These are phyloP conservation scores for Calycina herbarum DNA, from an alignment of 2,329 filamentous ascomycete species.

Conservation along the genomic window DNA sequence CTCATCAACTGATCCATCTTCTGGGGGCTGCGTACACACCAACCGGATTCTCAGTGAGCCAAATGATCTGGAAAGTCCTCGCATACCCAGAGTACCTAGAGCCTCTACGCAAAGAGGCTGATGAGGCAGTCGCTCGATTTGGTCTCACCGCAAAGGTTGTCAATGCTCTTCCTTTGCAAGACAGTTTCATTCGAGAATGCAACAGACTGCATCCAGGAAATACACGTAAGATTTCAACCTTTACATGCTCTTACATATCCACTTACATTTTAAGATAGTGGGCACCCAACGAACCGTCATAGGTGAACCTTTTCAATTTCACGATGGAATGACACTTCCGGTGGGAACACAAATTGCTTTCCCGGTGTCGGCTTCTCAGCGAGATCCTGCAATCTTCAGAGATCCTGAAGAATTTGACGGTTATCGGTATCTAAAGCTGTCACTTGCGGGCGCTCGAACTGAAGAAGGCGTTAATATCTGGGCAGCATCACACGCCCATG, in stretches of 20 bases:
- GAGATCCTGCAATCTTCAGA: neutral
- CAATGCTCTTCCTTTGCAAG: neutral
- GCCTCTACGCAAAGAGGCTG: conserved; percentile 3
- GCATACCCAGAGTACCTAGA: neutral
- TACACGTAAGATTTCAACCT: neutral
- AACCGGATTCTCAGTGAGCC: neutral
- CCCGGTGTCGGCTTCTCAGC: neutral
- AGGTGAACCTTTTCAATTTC: neutral
- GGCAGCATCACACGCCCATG: neutral
- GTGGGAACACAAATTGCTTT: neutral
- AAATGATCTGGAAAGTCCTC: neutral
- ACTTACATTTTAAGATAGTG: neutral
- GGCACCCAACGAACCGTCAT: neutral
- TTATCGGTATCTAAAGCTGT: neutral
- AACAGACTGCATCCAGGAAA: neutral
- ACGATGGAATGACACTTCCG: neutral
- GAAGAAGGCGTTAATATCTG: neutral
- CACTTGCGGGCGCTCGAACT: neutral
- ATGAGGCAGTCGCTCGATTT: neutral
- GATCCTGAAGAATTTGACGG: neutral
- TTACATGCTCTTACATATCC: neutral
- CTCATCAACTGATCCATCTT: neutral
- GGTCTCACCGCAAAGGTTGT: neutral
- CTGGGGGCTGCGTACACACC: neutral
- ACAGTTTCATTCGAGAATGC: neutral